These are phyloP conservation scores for Irpex lacteus DNA, from an alignment of 1,284 basidiomycete species.

Conservation along the genomic window DNA sequence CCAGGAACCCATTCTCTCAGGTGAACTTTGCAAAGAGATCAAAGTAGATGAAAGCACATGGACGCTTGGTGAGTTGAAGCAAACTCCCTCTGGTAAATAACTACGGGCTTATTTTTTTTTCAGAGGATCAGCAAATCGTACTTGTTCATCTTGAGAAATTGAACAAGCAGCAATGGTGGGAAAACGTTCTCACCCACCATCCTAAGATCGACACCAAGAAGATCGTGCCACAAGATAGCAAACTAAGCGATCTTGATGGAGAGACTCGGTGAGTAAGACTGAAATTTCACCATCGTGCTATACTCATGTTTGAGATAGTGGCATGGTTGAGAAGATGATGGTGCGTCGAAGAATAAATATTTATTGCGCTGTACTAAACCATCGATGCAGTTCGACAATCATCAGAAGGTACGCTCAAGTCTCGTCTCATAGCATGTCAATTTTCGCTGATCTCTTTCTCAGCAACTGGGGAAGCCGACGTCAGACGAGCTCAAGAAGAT, in stretches of 20 bases:
- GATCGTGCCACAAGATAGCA: constrained; percentile 94
- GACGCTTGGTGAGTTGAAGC: constrained; percentile 74
- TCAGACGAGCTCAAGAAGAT: constrained; percentile 89
- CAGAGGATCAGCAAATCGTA: constrained; percentile 79
- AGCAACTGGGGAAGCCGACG: constrained; percentile 96
- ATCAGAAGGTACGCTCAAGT: constrained; percentile 73
- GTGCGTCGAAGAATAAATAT: constrained; percentile 44
- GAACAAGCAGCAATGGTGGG: constrained; percentile 94
- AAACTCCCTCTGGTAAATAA: background rate
- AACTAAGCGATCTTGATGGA: constrained; percentile 92
- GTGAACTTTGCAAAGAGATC: constrained; percentile 93
- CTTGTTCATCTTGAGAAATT: constrained; percentile 86
- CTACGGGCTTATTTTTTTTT: background rate
- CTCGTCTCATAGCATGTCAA: too few relatives aligned
- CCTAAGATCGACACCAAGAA: constrained; percentile 97
- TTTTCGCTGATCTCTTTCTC: background rate
- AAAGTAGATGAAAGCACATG: constrained; percentile 97
- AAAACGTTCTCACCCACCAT: constrained; percentile 92
- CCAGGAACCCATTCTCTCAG: constrained; percentile 79
- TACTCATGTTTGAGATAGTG: constrained; percentile 42
- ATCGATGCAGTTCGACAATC: constrained; percentile 85
- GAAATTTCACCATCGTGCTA: background rate
- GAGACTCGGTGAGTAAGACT: constrained; percentile 69
- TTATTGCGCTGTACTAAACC: constrained; percentile 5
- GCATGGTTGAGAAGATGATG: constrained; percentile 99